Percentiles rank a stretch among this genome's conserved stretches.
Conservation (phyloP, 192 early-diverging fungal species). For the Entomortierella lignicola region DNA sequence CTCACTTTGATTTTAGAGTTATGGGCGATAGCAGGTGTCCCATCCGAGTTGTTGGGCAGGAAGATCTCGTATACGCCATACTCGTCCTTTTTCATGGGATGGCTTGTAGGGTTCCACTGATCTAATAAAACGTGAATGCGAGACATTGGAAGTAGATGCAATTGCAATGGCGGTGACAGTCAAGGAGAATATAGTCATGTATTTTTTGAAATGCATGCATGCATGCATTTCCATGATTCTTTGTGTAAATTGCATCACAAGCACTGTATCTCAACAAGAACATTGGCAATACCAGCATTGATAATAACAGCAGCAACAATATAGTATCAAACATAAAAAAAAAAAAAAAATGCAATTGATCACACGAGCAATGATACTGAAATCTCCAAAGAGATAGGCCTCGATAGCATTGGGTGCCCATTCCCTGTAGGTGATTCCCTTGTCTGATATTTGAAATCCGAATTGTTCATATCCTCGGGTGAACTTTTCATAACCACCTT, state of each 20-base stretch:
- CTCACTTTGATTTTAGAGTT: constrained; percentile 86
- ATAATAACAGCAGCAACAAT: background rate
- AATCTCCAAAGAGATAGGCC: constrained; percentile 92
- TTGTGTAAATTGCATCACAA: background rate
- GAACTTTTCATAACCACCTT: constrained; percentile 89
- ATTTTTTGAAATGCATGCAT: background rate
- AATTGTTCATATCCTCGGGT: constrained; percentile 82
- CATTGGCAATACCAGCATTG: background rate
- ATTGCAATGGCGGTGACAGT: background rate
- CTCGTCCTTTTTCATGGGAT: constrained; percentile 82
- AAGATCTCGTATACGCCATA: constrained; percentile 88
- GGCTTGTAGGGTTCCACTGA: constrained; percentile 80
- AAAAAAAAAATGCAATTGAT: background rate
- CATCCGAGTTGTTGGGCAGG: constrained; percentile 72
- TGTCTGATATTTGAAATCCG: constrained; percentile 80
- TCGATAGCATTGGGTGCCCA: constrained; percentile 90
- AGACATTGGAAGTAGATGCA: constrained; percentile 18
- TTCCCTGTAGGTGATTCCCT: constrained; percentile 88
- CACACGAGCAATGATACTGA: constrained; percentile 68
- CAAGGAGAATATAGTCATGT: constrained; percentile 5
- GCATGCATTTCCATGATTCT: background rate
- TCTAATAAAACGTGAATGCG: constrained; percentile 59
- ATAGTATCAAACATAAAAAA: background rate
- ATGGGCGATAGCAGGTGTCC: constrained; percentile 82
- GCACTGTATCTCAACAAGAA: too few species aligned